Conservation (phyloP, 352 stramenopile genomes). For the Globisporangium spinosum region DNA sequence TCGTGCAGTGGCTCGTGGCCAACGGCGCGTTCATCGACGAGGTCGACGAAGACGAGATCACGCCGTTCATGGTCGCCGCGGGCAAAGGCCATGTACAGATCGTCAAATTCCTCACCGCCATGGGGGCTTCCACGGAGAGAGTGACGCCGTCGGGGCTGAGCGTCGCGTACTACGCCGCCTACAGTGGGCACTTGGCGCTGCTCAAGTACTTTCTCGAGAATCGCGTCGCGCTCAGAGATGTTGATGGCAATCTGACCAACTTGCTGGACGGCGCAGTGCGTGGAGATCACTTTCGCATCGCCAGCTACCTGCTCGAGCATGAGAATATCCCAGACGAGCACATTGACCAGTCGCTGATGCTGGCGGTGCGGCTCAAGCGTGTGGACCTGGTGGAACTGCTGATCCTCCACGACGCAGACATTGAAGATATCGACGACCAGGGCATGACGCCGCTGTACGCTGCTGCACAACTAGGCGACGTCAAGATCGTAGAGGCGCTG, state of each 20-base stretch:
- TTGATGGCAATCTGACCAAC: conserved; percentile 1
- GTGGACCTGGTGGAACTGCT: conserved; percentile 7
- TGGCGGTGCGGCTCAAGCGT: conserved; percentile 7
- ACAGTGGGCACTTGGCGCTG: conserved; percentile 4
- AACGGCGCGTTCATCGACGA: conserved; percentile 10
- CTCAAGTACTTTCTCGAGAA: conserved; percentile 9
- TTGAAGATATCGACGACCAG: conserved; percentile 6
- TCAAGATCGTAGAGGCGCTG: not conserved
- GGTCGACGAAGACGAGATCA: conserved; percentile 11
- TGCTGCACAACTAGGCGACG: not conserved
- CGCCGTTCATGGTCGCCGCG: conserved; percentile 15
- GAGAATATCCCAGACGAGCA: conserved; percentile 7
- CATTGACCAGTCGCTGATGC: conserved; percentile 5
- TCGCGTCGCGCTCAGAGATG: conserved; percentile 1
- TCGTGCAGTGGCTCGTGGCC: conserved; percentile 12
- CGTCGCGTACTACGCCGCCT: conserved; percentile 12
- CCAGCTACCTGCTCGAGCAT: conserved; percentile 8
- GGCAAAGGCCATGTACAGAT: conserved; percentile 8
- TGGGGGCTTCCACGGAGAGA: not conserved
- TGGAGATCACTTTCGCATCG: not conserved
- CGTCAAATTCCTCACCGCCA: conserved; percentile 1
- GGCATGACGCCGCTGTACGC: conserved; percentile 1
- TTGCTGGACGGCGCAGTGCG: conserved; percentile 12
- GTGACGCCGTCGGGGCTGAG: conserved; percentile 11
- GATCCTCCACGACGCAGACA: conserved; percentile 4